Conservation (phyloP, 805 yeast species). For the Wickerhamiella kurtzmanii region DNA sequence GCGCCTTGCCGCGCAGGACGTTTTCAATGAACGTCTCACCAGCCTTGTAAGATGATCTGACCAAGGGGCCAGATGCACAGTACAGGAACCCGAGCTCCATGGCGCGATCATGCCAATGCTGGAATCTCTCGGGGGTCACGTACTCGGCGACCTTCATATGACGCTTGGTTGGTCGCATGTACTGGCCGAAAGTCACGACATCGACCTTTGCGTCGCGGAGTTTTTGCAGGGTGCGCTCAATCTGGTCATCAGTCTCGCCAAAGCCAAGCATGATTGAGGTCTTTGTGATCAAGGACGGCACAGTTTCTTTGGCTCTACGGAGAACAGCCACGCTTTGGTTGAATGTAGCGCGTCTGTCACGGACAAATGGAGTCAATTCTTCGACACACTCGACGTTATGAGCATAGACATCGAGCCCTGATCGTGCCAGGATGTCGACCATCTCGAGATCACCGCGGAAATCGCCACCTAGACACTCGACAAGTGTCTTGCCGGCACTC, state of each 20-base stretch:
- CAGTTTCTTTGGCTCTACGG: constrained; percentile 63
- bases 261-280: constrained; percentile 93
- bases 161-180: constrained; percentile 97
- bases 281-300: constrained; percentile 69
- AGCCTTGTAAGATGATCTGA: constrained; percentile 92
- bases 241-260: constrained; percentile 90
- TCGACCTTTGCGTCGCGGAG: constrained; percentile 69
- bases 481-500: constrained; percentile 73
- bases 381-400: constrained; percentile 96
- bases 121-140: constrained; percentile 86
- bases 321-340: constrained; percentile 73
- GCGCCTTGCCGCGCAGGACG: constrained; percentile 35
- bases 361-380: constrained; percentile 80
- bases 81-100: constrained; percentile 80
- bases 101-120: constrained; percentile 81
- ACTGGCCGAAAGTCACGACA: constrained; percentile 96
- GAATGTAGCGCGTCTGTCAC: constrained; percentile 95
- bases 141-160: constrained; percentile 98
- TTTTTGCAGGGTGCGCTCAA: constrained; percentile 60
- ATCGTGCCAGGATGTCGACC: constrained; percentile 65
- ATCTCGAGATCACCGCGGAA: constrained; percentile 78
- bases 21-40: constrained; percentile 97
- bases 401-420: constrained; percentile 92
- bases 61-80: constrained; percentile 95
- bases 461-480: constrained; percentile 90